phyloP scores from a whole-genome alignment of 2,329 filamentous ascomycete species.

The Penicillium sp. region DNA sequence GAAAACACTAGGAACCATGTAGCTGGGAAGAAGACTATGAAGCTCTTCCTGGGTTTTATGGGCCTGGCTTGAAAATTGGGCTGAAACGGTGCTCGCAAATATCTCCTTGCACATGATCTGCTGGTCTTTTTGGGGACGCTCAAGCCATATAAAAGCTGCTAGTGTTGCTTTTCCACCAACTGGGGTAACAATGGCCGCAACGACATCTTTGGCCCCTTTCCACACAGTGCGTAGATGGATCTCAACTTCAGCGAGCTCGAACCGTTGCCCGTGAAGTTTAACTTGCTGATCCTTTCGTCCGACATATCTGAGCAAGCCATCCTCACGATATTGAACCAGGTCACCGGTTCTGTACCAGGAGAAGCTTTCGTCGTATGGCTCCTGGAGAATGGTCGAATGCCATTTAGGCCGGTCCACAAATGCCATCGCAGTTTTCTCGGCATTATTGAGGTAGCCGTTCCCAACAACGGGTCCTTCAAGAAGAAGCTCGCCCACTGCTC shows the following conservation, averaged over 20 bases:
- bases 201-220: neutral
- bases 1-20: neutral
- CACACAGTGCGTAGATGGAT: neutral
- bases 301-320: slow-evolving; percentile 69
- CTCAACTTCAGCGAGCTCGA: slow-evolving; percentile 52
- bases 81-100: neutral
- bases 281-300: slow-evolving; percentile 51
- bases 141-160: neutral
- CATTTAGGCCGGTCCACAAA: neutral
- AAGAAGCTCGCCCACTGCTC: neutral
- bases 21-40: neutral
- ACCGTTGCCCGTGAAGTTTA: slow-evolving; percentile 75
- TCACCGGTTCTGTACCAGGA: slow-evolving; percentile 17
- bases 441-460: neutral
- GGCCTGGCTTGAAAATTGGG: neutral
- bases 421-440: neutral
- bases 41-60: neutral
- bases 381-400: neutral
- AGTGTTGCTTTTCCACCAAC: neutral
- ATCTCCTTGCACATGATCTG: neutral
- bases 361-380: neutral
- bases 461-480: neutral
- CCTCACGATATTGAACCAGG: slow-evolving; percentile 55
- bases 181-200: neutral
- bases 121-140: neutral